phyloP scores from a whole-genome alignment of 2,329 filamentous ascomycete species.

The Grosmannia huntii region DNA sequence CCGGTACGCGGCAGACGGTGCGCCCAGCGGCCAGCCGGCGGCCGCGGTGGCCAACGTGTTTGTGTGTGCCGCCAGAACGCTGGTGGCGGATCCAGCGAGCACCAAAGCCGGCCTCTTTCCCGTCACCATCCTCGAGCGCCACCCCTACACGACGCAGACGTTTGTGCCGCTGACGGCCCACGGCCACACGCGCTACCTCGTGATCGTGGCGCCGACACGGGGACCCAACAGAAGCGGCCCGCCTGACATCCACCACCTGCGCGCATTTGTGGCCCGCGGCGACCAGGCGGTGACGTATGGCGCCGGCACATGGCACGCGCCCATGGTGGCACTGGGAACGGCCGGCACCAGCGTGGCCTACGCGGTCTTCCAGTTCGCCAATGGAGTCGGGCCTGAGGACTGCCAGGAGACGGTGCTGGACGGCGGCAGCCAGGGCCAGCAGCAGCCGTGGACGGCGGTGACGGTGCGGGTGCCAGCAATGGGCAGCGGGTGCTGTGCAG shows the following conservation, averaged over 20 bases:
- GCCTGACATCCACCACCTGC: constrained; percentile 58
- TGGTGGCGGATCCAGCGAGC: not conserved
- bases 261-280: constrained; percentile 66
- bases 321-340: constrained; percentile 75
- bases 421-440: not conserved
- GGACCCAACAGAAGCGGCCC: constrained; percentile 42
- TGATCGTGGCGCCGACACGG: constrained; percentile 72
- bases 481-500: not conserved
- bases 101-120: constrained; percentile 35
- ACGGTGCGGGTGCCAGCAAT: not conserved
- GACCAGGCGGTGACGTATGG: constrained; percentile 84
- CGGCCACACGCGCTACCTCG: constrained; percentile 49
- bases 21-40: constrained; percentile 43
- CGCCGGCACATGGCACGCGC: constrained; percentile 87
- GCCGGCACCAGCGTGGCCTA: constrained; percentile 57
- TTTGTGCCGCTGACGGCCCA: constrained; percentile 60
- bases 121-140: constrained; percentile 69
- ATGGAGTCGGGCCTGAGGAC: constrained; percentile 71
- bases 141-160: constrained; percentile 89
- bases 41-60: constrained; percentile 76
- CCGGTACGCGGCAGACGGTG: constrained; percentile 44
- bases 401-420: constrained; percentile 62
- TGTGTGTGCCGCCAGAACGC: constrained; percentile 56
- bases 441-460: not conserved
- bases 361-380: constrained; percentile 79